Conservation (phyloP, 495 filamentous ascomycete genomes). For the Xanthoparmelia taractica region DNA sequence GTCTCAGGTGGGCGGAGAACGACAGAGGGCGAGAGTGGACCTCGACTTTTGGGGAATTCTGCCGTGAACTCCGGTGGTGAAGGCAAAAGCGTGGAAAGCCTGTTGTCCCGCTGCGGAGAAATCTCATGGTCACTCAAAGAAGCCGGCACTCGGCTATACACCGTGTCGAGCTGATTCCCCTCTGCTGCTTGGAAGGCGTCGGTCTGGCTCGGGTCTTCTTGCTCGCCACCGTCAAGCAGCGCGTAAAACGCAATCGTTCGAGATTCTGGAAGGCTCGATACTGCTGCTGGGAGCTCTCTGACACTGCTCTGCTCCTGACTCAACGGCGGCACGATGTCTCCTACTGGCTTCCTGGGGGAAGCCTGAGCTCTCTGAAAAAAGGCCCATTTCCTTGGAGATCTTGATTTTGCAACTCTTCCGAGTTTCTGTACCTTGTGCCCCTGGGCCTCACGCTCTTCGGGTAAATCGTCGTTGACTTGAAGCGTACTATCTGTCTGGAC, state of each 20-base stretch:
- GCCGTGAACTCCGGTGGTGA: constrained; percentile 45
- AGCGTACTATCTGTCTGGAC: background rate
- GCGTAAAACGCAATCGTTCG: constrained; percentile 70
- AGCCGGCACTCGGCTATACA: constrained; percentile 5
- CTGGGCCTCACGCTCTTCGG: constrained; percentile 34
- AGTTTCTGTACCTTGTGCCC: constrained; percentile 33
- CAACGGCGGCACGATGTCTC: constrained; percentile 31
- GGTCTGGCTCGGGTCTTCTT: constrained; percentile 32
- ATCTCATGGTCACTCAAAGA: constrained; percentile 10
- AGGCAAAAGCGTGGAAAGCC: constrained; percentile 47
- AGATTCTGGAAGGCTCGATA: constrained; percentile 33
- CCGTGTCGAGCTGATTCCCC: constrained; percentile 24
- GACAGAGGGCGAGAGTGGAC: constrained; percentile 12
- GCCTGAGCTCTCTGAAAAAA: constrained; percentile 67
- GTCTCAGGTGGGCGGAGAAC: constrained; percentile 11
- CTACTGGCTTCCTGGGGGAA: constrained; percentile 34
- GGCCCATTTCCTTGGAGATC: constrained; percentile 62
- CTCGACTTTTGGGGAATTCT: constrained; percentile 34
- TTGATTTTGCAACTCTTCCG: constrained; percentile 23
- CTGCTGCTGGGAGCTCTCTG: constrained; percentile 34
- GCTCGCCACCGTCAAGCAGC: constrained; percentile 65
- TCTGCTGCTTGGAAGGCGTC: constrained; percentile 50
- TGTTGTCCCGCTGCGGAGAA: constrained; percentile 32
- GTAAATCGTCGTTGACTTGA: constrained; percentile 25
- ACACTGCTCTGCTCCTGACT: constrained; percentile 36